Percentiles rank a stretch among this genome's conserved stretches.
phyloP scores from a whole-genome alignment of 176 grass and related monocot genomes.

The Cocos nucifera region DNA sequence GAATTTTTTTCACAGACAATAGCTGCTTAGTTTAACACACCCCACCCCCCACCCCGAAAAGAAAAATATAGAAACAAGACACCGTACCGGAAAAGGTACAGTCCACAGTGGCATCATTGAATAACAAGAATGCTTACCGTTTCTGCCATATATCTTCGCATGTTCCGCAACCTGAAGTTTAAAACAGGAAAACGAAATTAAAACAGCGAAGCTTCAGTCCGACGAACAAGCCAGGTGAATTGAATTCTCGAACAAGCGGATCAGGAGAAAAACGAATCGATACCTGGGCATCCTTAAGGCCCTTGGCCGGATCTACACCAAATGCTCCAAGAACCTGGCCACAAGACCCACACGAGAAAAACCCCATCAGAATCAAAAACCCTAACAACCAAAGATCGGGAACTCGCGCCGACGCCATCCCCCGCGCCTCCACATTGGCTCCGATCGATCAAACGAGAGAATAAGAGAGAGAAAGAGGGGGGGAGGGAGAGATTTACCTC shows the following conservation, averaged over 20 bases:
- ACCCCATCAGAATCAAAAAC: too few relatives aligned
- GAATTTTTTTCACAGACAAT: too few relatives aligned
- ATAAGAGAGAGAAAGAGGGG: background rate
- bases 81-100: too few relatives aligned
- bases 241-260: background rate
- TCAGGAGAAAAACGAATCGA: conserved; percentile 9
- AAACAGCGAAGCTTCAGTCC: background rate
- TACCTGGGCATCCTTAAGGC: conserved; percentile 85
- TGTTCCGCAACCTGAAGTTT: conserved; percentile 60
- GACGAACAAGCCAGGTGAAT: background rate
- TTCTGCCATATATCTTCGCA: conserved; percentile 61
- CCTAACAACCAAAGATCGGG: too few relatives aligned
- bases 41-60: too few relatives aligned
- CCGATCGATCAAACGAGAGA: too few relatives aligned
- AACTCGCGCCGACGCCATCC: too few relatives aligned
- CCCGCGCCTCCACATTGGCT: too few relatives aligned
- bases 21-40: too few relatives aligned
- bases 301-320: conserved; percentile 73
- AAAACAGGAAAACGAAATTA: conserved; percentile 32
- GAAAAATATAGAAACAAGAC: too few relatives aligned
- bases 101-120: background rate
- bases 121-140: conserved; percentile 30
- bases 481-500: conserved; percentile 43
- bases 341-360: background rate
- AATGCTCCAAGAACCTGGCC: conserved; percentile 77